A percentile compares a stretch with the other conserved stretches of the same genome.
Conservation (phyloP, 2,329 filamentous ascomycete genomes). For the Teratosphaeriaceae sp. region DNA sequence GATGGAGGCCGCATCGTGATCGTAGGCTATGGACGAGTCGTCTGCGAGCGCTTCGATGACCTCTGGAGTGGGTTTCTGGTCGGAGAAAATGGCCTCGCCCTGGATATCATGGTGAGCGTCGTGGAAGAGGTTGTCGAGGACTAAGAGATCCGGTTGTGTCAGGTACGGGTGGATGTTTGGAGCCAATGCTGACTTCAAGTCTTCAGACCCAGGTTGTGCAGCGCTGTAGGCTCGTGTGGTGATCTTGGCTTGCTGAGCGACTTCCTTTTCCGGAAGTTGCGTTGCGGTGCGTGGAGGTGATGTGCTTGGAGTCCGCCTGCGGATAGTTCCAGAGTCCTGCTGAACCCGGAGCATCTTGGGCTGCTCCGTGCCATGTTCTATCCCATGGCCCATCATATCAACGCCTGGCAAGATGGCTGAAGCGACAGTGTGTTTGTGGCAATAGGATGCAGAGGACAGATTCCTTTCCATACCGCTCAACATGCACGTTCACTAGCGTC, state of each 20-base stretch:
- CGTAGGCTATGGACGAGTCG: background rate
- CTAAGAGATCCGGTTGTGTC: slow-evolving; percentile 34
- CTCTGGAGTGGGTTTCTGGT: slow-evolving; percentile 3
- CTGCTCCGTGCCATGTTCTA: background rate
- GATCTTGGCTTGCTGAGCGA: background rate
- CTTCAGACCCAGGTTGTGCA: background rate
- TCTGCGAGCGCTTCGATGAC: slow-evolving; percentile 3
- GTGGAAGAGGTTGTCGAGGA: slow-evolving; percentile 32
- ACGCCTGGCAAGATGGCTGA: background rate
- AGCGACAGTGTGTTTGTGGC: slow-evolving; percentile 1
- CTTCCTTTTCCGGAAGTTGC: slow-evolving; percentile 1
- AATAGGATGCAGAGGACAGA: background rate
- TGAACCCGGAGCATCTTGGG: background rate
- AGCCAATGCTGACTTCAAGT: background rate
- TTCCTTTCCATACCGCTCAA: background rate
- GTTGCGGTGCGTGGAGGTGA: background rate
- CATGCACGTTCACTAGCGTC: background rate
- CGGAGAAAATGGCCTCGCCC: background rate
- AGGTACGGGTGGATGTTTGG: slow-evolving; percentile 26
- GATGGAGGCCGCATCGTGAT: slow-evolving; percentile 29
- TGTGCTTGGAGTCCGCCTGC: background rate
- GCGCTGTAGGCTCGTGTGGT: background rate
- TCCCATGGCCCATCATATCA: background rate
- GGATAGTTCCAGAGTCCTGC: background rate
- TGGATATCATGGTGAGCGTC: slow-evolving; percentile 16